A percentile compares a stretch with the other conserved stretches of the same genome.
phyloP scores from a whole-genome alignment of 1,284 basidiomycete genomes.

The Trichosporon sp. region DNA sequence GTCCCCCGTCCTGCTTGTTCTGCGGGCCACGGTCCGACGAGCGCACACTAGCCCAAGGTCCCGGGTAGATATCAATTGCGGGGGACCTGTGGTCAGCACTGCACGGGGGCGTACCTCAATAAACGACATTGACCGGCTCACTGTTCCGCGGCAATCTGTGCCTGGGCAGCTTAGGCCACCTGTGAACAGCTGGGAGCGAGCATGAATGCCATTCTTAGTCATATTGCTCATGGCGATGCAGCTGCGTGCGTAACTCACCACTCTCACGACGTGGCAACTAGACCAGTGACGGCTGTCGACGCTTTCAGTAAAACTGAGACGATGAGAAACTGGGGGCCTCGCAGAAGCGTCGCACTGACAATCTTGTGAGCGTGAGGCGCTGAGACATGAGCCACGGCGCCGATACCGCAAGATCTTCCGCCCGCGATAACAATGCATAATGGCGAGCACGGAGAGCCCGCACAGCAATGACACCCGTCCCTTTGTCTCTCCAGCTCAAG shows the following conservation, averaged over 20 bases:
- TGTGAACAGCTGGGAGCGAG: too few species aligned
- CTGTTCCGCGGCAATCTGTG: slow-evolving; percentile 4
- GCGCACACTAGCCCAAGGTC: not conserved
- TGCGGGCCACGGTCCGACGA: not conserved
- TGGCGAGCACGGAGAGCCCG: too few species aligned
- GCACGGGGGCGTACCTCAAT: slow-evolving; percentile 3
- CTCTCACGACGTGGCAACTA: not conserved
- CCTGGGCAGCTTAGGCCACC: not conserved
- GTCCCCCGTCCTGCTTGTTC: too few species aligned
- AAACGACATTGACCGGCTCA: slow-evolving; percentile 7
- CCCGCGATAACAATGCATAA: not conserved
- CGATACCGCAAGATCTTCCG: not conserved
- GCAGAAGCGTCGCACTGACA: too few species aligned
- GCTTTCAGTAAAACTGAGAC: too few species aligned
- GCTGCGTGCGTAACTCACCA: not conserved
- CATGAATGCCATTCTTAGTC: not conserved
- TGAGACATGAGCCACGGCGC: not conserved
- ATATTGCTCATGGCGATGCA: not conserved
- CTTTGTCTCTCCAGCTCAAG: not conserved
- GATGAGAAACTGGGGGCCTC: too few species aligned
- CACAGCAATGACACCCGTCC: not conserved
- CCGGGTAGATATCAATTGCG: slow-evolving; percentile 14
- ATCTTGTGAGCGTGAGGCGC: too few species aligned
- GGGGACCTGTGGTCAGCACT: not conserved
- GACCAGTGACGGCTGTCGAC: too few species aligned